phyloP scores from a whole-genome alignment of 2,329 filamentous ascomycete genomes.

The Xylaria sp. region DNA sequence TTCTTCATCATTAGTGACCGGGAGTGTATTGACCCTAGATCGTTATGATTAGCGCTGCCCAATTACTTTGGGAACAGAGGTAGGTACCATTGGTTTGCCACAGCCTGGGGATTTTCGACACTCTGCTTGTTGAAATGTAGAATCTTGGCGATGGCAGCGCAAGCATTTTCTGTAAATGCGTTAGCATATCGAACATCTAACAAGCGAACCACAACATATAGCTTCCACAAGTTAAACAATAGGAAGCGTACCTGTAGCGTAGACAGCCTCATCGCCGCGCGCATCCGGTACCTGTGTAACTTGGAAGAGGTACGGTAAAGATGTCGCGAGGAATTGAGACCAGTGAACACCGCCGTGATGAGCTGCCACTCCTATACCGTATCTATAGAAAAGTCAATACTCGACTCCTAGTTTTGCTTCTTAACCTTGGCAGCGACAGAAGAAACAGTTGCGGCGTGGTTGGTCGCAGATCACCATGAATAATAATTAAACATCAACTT shows the following conservation, averaged over 20 bases:
- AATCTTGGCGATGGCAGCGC: constrained; percentile 95
- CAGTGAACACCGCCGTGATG: constrained; percentile 88
- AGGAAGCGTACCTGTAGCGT: constrained; percentile 67
- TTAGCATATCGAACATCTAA: constrained; percentile 20
- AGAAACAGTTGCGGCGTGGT: not conserved
- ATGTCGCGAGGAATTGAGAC: constrained; percentile 83
- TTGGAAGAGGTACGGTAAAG: constrained; percentile 82
- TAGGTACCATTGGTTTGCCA: constrained; percentile 72
- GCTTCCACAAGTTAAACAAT: not conserved
- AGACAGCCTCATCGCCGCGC: constrained; percentile 89
- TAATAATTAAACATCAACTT: constrained; percentile 24
- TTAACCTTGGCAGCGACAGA: not conserved
- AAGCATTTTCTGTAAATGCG: constrained; percentile 75
- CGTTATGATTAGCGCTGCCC: constrained; percentile 6
- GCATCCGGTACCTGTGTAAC: constrained; percentile 81
- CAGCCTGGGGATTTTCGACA: constrained; percentile 75
- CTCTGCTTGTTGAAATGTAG: constrained; percentile 84
- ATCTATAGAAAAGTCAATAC: constrained; percentile 33
- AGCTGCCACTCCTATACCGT: constrained; percentile 93
- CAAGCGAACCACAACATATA: not conserved
- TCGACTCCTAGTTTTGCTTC: too few species aligned
- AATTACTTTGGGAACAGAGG: not conserved
- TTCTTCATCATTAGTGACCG: constrained; percentile 94
- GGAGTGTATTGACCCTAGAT: constrained; percentile 77
- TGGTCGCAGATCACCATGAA: not conserved